Percentiles rank a stretch among this genome's conserved stretches.
These are phyloP conservation scores for Clonostachys rhizophaga DNA, from an alignment of 2,329 filamentous ascomycete species.

Conservation along the genomic window DNA sequence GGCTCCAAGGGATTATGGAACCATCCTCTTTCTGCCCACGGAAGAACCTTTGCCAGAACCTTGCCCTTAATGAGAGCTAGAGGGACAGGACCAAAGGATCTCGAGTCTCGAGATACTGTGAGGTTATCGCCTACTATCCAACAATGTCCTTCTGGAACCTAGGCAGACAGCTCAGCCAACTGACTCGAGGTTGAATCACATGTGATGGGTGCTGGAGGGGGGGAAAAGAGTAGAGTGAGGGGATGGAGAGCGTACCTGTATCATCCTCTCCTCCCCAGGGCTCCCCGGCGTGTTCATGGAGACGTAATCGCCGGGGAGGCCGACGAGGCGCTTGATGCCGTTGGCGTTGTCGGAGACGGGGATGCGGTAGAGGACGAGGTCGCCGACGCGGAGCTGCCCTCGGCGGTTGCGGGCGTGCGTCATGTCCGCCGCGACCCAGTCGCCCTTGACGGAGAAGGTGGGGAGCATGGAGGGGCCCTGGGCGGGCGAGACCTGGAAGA, in stretches of 20 bases:
- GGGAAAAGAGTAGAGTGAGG: not conserved
- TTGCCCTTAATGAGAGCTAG: constrained; percentile 82
- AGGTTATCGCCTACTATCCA: constrained; percentile 90
- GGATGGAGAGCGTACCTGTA: constrained; percentile 49
- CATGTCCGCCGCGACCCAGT: constrained; percentile 65
- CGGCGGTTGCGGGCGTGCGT: constrained; percentile 64
- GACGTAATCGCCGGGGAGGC: constrained; percentile 74
- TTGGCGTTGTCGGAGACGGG: constrained; percentile 56
- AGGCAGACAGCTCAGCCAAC: constrained; percentile 1
- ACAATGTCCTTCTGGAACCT: constrained; percentile 90
- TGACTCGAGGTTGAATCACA: not conserved
- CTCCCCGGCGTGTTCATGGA: constrained; percentile 56
- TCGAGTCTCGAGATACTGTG: constrained; percentile 77
- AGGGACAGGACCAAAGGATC: constrained; percentile 81
- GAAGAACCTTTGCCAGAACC: constrained; percentile 60
- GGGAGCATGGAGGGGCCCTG: constrained; percentile 86
- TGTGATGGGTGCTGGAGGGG: not conserved
- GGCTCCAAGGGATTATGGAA: constrained; percentile 37
- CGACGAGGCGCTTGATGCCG: constrained; percentile 76
- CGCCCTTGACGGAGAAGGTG: constrained; percentile 64
- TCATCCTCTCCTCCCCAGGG: constrained; percentile 44
- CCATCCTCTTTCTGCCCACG: constrained; percentile 45
- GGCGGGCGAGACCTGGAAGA: constrained; percentile 53
- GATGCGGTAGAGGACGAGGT: constrained; percentile 75
- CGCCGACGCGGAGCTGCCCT: constrained; percentile 69